Base-by-base conservation (phyloP, 441 rosid genomes). In the Corymbia citriodora region DNA sequence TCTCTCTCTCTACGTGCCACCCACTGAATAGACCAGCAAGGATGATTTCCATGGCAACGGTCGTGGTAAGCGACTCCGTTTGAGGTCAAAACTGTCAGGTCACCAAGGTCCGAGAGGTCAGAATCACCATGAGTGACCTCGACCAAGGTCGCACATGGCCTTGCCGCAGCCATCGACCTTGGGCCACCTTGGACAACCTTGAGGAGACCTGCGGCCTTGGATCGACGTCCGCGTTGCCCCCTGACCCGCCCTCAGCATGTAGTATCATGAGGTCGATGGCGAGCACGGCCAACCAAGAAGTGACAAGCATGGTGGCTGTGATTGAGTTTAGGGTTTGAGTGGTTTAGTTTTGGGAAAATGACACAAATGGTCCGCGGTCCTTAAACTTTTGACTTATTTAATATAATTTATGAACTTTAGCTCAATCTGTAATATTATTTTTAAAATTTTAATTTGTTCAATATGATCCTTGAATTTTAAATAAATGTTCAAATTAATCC, bases 401-500 rank as follows among this genome's bases (percentile, higher is more conserved):
- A 52, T 40, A 40, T 40, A 40, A 6, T 40, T 4, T 6, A 40
- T 40, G 45, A 40, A 40, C 5, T 40, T 40, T 40, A 40, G 45
- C 5, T 40, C 5, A 52, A 12, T 52, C 4, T 12, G 15, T 7
- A 12, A 52, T 52, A 10, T 52, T 1, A 15, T 52, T 10, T 1
- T 52, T 52, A 14, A 52, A 52, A 14, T 23, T 25, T 25, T 2
- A 59, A 25, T 59, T 59, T 59, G 25, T 59, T 59, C 10, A 3
- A 3, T 25, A 1, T 1, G 0, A 0, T 59, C 63, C 25, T 3
- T 29, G 14, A 59, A 59, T 59, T 59, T 59, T 59, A 6, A 10
- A 7, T 59, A 59, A 25, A 59, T 0, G 5, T 25, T 10, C 3
- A 4, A 4, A 59, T 3, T 2, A 0, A 0, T 59, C 14, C 14